phyloP scores from a whole-genome alignment of 192 early-diverging fungal species.

The Coemansia sp. region DNA sequence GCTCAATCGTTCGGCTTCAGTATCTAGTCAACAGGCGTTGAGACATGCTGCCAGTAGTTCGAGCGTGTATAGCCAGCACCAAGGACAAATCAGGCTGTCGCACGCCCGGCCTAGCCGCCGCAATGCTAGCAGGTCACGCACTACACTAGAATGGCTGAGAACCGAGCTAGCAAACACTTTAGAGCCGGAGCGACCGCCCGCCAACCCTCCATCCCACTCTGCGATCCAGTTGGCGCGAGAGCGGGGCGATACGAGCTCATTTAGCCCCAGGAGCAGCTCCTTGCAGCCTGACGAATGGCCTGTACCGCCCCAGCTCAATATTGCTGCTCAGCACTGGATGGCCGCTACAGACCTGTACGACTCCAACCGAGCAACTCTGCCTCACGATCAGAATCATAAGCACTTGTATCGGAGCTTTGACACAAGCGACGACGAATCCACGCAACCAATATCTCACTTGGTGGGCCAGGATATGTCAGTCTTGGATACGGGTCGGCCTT shows the following conservation, averaged over 20 bases:
- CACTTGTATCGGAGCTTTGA: not conserved
- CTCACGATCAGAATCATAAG: not conserved
- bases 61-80: not conserved
- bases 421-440: not conserved
- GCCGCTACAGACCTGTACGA: slow-evolving; percentile 1
- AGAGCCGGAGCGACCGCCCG: not conserved
- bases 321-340: slow-evolving; percentile 11
- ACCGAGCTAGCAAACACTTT: slow-evolving; percentile 2
- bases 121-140: slow-evolving; percentile 3
- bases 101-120: not conserved
- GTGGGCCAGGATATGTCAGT: slow-evolving; percentile 6
- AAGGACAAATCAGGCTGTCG: not conserved
- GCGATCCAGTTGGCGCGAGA: not conserved
- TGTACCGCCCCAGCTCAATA: not conserved
- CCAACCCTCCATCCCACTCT: not conserved
- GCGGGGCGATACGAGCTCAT: not conserved
- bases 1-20: not conserved
- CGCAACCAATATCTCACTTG: not conserved
- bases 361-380: not conserved
- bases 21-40: not conserved
- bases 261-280: not conserved
- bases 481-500: slow-evolving; percentile 23
- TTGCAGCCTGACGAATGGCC: slow-evolving; percentile 2
- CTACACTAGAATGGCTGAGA: slow-evolving; percentile 11
- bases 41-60: no score